These are phyloP conservation scores for Geotrichum klebahnii DNA, from an alignment of 1,139 yeast species.

Conservation along the genomic window DNA sequence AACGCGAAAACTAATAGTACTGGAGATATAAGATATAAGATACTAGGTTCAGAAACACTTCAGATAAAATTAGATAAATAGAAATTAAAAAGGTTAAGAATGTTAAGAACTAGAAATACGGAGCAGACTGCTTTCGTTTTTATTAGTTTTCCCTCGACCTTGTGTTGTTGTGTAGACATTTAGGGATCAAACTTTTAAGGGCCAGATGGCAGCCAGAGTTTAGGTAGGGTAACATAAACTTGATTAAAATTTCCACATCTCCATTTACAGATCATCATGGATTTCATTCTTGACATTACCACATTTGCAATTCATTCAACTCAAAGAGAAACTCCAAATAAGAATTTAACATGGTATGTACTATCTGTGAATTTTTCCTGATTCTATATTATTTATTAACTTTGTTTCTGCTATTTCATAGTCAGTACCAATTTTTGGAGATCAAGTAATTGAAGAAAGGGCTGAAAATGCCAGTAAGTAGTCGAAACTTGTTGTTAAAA, in stretches of 20 bases:
- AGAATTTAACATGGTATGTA: slow-evolving; percentile 1
- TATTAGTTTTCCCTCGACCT: background rate
- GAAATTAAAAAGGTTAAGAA: too few relatives aligned
- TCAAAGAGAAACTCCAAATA: too few relatives aligned
- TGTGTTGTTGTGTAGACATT: background rate
- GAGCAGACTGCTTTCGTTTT: slow-evolving; percentile 1
- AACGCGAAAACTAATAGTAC: background rate
- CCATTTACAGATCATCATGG: background rate
- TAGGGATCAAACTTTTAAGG: background rate
- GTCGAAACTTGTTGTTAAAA: background rate
- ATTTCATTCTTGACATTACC: background rate
- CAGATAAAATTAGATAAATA: too few relatives aligned
- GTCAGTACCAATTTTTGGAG: slow-evolving; percentile 93
- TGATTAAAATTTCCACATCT: background rate
- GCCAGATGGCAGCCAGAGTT: slow-evolving; percentile 5
- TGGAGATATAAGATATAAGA: background rate
- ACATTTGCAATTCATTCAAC: background rate
- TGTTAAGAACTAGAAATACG: too few relatives aligned
- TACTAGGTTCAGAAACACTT: too few relatives aligned
- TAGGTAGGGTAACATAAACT: slow-evolving; percentile 1
- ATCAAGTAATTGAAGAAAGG: slow-evolving; percentile 94
- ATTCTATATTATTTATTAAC: slow-evolving; percentile 5
- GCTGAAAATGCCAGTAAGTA: slow-evolving; percentile 85
- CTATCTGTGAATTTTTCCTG: background rate
- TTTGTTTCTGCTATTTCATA: slow-evolving; percentile 18